Base-by-base conservation (phyloP, 805 yeast species). In the Clavispora fructus region DNA sequence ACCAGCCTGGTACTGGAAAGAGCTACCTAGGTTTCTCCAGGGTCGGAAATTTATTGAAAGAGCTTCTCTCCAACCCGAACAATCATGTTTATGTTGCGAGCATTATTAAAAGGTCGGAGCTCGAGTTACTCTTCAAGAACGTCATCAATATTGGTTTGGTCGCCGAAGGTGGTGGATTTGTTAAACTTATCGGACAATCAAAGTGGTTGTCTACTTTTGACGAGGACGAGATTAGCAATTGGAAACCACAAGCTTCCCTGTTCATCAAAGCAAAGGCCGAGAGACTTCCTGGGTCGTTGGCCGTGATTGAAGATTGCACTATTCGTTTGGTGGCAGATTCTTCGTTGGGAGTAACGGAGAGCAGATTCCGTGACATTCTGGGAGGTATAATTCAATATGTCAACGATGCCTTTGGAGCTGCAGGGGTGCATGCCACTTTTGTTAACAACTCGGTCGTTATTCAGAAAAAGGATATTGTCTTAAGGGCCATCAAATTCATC, bases 131-230 rank as follows among this genome's bases (percentile, higher is more conserved):
- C 44, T 90, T 83, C 66, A 73, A 84, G 16, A 76, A 88, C 53
- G 75, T 81, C 4, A 79, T 85, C 1, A 79, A 79, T 35, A 58
- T 91, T 28, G 97, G 97, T 0, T 69, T 92, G 43, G 82, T 92
- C 51, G 95, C 97, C 1, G 98, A 91, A 63, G 83, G 85, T 59
- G 98, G 98, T 32, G 95, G 89, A 0, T 88, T 78, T 57, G 74
- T 92, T 30, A 82, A 78, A 60, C 57, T 80, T 16, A 75, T 76
- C 13, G 74, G 78, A 17, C 53, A 69, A 26, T 64, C 70, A 13
- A 64, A 70, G 11, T 88, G 95, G 95, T 65, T 77, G 41, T 74
- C 85, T 1, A 70, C 85, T 19, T 79, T 80, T 28, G 78, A 79
- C 47, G 79, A 79, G 49, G 40, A 48, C 0, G 77, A 71, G 28